Evolutionary conservation across 331 rosid species (phyloP).

Genomic region (Saraca asoca): DNA sequence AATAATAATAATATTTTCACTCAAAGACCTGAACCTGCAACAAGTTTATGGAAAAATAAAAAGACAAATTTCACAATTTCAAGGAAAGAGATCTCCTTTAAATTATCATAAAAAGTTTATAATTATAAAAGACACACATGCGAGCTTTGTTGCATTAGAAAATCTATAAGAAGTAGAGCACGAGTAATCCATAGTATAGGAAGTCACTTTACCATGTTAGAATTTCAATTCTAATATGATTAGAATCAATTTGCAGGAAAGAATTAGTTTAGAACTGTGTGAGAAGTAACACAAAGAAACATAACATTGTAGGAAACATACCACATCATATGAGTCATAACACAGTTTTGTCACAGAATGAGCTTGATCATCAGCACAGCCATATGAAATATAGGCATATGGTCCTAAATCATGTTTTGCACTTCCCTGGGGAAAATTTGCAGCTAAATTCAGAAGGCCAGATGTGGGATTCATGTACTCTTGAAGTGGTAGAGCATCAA

Average conservation of each 20-base stretch:
- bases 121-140: slow-evolving; percentile 20
- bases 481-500: slow-evolving; percentile 78
- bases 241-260: slow-evolving; percentile 9
- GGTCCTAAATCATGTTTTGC: slow-evolving; percentile 84
- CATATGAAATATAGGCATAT: slow-evolving; percentile 70
- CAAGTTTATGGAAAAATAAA: slow-evolving; percentile 9
- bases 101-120: slow-evolving; percentile 27
- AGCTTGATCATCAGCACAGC: slow-evolving; percentile 65
- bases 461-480: slow-evolving; percentile 90
- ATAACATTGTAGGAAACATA: slow-evolving; percentile 43
- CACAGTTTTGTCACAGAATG: slow-evolving; percentile 70
- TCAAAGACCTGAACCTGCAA: background rate
- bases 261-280: slow-evolving; percentile 1
- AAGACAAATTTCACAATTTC: slow-evolving; percentile 1
- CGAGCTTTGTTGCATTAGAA: slow-evolving; percentile 2
- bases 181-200: background rate
- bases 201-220: slow-evolving; percentile 18
- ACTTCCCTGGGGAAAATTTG: slow-evolving; percentile 71
- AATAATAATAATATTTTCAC: slow-evolving; percentile 1
- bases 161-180: slow-evolving; percentile 3
- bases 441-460: slow-evolving; percentile 84
- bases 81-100: slow-evolving; percentile 15
- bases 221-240: slow-evolving; percentile 10
- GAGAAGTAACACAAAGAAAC: slow-evolving; percentile 1
- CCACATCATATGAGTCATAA: slow-evolving; percentile 78